Conservation (phyloP, 2,329 filamentous ascomycete species). For the Ophiocordyceps australis region DNA sequence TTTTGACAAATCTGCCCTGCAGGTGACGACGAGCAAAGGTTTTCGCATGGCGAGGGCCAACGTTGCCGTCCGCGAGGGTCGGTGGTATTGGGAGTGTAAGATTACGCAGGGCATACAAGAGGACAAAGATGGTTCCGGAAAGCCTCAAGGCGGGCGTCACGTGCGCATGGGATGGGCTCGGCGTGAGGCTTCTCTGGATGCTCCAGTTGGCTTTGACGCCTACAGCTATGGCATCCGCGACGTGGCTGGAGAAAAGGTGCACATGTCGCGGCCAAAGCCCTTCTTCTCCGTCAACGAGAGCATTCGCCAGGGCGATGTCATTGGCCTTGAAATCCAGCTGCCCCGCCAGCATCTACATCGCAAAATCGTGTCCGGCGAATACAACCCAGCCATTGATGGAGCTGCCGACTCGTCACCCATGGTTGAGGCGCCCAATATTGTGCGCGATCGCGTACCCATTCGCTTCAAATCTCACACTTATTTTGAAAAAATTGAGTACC, state of each 20-base stretch:
- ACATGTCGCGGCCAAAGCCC: slow-evolving; percentile 83
- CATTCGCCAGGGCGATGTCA: slow-evolving; percentile 77
- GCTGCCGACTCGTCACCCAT: slow-evolving; percentile 34
- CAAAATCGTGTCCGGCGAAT: slow-evolving; percentile 73
- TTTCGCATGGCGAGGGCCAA: slow-evolving; percentile 87
- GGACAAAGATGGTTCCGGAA: slow-evolving; percentile 20
- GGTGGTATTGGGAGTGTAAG: slow-evolving; percentile 89
- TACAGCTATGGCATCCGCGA: slow-evolving; percentile 93
- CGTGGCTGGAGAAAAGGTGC: slow-evolving; percentile 75
- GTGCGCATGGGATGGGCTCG: slow-evolving; percentile 79
- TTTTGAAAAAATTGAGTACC: slow-evolving; percentile 85
- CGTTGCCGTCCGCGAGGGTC: slow-evolving; percentile 72
- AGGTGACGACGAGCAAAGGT: slow-evolving; percentile 80
- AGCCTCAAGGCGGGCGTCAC: slow-evolving; percentile 33
- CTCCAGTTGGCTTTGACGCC: slow-evolving; percentile 70
- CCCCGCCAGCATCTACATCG: slow-evolving; percentile 73
- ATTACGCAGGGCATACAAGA: slow-evolving; percentile 55
- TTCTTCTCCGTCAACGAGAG: slow-evolving; percentile 68
- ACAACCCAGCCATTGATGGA: slow-evolving; percentile 69
- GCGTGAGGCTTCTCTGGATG: slow-evolving; percentile 65
- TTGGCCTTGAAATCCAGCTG: slow-evolving; percentile 82
- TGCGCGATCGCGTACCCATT: slow-evolving; percentile 89
- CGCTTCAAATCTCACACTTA: slow-evolving; percentile 86
- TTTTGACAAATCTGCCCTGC: slow-evolving; percentile 56
- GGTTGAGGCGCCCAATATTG: slow-evolving; percentile 56